Conservation (phyloP, 495 filamentous ascomycete genomes). For the Talaromyces stipitatus region DNA sequence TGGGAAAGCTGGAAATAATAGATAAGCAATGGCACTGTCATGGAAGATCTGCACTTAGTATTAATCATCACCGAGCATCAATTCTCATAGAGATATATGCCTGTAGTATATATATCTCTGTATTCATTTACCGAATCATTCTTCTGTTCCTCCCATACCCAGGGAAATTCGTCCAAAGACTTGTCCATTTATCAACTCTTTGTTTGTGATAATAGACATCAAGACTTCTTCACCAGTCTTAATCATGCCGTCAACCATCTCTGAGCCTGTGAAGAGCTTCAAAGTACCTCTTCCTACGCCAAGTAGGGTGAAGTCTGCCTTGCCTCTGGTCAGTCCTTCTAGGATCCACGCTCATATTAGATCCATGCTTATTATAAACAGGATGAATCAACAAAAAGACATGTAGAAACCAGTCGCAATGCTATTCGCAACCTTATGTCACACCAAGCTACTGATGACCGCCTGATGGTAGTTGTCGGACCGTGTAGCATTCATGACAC, state of each 20-base stretch:
- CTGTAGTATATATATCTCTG: too few species aligned
- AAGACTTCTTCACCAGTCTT: not conserved
- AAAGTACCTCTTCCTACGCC: not conserved
- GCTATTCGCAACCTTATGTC: not conserved
- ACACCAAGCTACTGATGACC: slow-evolving; percentile 43
- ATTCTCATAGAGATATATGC: too few species aligned
- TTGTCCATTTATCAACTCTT: not conserved
- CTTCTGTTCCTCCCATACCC: too few species aligned
- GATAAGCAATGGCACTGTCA: too few species aligned
- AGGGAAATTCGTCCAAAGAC: too few species aligned
- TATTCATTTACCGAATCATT: too few species aligned
- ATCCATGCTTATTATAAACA: not conserved
- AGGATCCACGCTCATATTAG: not conserved
- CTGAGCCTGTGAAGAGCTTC: not conserved
- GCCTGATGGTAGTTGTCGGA: slow-evolving; percentile 87
- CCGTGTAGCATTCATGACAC: slow-evolving; percentile 98
- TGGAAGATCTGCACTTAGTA: too few species aligned
- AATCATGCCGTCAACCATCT: not conserved
- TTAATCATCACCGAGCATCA: too few species aligned
- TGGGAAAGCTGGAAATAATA: too few species aligned
- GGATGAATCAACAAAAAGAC: not conserved
- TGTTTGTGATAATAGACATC: not conserved
- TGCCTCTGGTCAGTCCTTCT: not conserved
- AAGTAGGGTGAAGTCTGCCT: not conserved
- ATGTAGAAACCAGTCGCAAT: not conserved